Evolutionary conservation across 768 basidiomycete genomes (phyloP).

Genomic region (Pholiota microspora): DNA sequence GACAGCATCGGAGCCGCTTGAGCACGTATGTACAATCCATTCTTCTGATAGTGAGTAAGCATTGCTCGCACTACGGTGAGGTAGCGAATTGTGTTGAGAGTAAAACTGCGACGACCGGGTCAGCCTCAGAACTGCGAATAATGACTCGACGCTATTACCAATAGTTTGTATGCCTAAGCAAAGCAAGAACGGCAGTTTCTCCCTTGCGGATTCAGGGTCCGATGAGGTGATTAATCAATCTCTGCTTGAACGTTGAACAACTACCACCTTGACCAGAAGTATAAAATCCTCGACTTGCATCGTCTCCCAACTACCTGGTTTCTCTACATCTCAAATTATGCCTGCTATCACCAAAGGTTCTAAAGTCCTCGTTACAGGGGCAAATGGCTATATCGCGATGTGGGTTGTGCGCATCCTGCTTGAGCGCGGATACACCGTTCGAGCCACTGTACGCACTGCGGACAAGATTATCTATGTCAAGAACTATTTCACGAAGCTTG

Average conservation of each 20-base stretch:
- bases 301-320: not conserved
- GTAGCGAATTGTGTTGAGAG: too few species aligned
- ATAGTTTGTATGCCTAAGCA: not conserved
- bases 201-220: not conserved
- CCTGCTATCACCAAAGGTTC: conserved; percentile 26
- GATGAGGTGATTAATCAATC: too few species aligned
- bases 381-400: conserved; percentile 57
- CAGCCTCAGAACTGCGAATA: too few species aligned
- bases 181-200: not conserved
- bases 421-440: conserved; percentile 58
- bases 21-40: too few species aligned
- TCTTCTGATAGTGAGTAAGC: too few species aligned
- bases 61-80: too few species aligned
- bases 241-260: too few species aligned
- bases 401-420: conserved; percentile 59
- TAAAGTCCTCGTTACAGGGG: conserved; percentile 53
- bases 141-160: too few species aligned
- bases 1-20: too few species aligned
- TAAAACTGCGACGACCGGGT: too few species aligned
- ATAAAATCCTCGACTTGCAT: not conserved
- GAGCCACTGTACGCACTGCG: conserved; percentile 63
- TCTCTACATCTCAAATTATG: conserved; percentile 21
- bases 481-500: conserved; percentile 50
- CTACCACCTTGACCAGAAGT: not conserved
- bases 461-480: conserved; percentile 59